Conservation (phyloP, 2,329 filamentous ascomycete genomes). For the Neonectria coccinea region DNA sequence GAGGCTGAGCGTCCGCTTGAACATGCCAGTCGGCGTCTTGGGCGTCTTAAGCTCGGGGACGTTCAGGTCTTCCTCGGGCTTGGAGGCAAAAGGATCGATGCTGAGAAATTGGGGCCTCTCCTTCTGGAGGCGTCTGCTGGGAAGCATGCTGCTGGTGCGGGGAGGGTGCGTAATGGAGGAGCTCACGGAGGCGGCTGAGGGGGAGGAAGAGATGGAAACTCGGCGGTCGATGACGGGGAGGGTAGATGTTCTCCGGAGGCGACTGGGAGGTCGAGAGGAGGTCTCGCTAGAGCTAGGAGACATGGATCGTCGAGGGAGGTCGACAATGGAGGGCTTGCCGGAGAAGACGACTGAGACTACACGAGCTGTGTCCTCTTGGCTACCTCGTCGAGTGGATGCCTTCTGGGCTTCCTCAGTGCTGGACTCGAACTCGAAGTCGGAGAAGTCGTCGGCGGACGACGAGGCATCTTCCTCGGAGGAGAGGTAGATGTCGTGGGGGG, state of each 20-base stretch:
- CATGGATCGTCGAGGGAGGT: slow-evolving; percentile 60
- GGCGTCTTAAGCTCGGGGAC: slow-evolving; percentile 39
- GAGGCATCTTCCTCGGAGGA: slow-evolving; percentile 75
- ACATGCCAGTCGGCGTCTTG: slow-evolving; percentile 58
- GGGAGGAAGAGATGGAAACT: slow-evolving; percentile 50
- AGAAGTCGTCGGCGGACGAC: slow-evolving; percentile 70
- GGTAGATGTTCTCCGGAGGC: slow-evolving; percentile 49
- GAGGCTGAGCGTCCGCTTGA: slow-evolving; percentile 66
- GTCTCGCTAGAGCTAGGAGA: slow-evolving; percentile 54
- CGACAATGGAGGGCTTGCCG: slow-evolving; percentile 69
- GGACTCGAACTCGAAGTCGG: slow-evolving; percentile 65
- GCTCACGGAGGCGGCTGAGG: slow-evolving; percentile 41
- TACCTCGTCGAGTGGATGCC: slow-evolving; percentile 50
- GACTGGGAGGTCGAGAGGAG: slow-evolving; percentile 37
- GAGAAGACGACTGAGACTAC: slow-evolving; percentile 70
- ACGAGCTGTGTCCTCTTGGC: slow-evolving; percentile 68
- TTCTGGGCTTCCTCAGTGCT: slow-evolving; percentile 51
- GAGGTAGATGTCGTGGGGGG: slow-evolving; percentile 71
- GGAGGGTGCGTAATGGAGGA: slow-evolving; percentile 51
- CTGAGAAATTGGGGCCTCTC: slow-evolving; percentile 62
- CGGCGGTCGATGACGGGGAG: slow-evolving; percentile 49
- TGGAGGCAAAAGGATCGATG: slow-evolving; percentile 64
- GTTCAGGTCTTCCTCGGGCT: slow-evolving; percentile 45
- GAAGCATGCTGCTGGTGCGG: slow-evolving; percentile 59
- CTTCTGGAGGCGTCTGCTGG: slow-evolving; percentile 50